These are phyloP conservation scores for Phalaenopsis equestris DNA, from an alignment of 106 monocot genomes.

Conservation along the genomic window DNA sequence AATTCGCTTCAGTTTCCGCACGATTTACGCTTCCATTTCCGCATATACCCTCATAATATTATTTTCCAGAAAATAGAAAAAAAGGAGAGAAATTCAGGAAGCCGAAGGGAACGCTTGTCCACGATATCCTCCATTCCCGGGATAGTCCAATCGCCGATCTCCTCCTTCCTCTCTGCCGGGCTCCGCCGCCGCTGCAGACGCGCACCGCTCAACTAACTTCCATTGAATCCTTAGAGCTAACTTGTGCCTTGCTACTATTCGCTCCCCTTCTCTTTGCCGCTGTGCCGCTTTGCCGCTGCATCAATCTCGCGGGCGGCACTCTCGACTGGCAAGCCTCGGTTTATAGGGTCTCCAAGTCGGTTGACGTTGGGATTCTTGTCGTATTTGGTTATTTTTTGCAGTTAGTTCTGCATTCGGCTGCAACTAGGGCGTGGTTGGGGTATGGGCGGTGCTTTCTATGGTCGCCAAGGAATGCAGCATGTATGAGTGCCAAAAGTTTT, in stretches of 20 bases:
- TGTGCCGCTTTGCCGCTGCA: background rate
- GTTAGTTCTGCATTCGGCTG: background rate
- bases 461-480: conserved; percentile 1
- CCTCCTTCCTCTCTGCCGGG: background rate
- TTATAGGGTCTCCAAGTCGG: background rate
- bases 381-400: background rate
- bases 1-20: too few species aligned
- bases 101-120: conserved; percentile 4
- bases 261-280: background rate
- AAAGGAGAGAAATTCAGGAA: background rate
- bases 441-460: background rate
- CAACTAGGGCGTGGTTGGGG: conserved; percentile 5
- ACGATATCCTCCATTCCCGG: background rate
- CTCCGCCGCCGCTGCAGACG: background rate
- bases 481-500: background rate
- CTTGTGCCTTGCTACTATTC: background rate
- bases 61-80: background rate
- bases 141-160: background rate
- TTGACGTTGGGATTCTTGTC: background rate
- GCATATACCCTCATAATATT: background rate
- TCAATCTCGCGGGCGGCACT: background rate
- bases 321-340: too few species aligned
- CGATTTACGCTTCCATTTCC: conserved; percentile 1
- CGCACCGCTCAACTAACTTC: background rate
- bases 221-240: background rate